Conservation (phyloP, 805 yeast genomes). For the Grigorovia transvaalensis region DNA sequence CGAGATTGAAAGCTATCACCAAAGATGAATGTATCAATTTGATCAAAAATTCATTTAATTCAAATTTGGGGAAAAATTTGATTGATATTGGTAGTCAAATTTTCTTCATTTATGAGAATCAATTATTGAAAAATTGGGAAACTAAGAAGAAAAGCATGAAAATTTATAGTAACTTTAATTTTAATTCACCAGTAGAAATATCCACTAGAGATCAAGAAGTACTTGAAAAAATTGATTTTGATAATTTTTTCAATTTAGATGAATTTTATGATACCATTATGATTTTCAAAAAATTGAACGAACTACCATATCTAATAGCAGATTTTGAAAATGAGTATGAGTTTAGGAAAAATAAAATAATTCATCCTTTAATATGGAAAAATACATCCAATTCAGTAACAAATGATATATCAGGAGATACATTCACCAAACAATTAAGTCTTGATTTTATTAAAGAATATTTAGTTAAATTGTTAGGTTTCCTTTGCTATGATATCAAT, state of each 20-base stretch:
- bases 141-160: slow-evolving; percentile 48
- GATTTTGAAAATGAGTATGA: slow-evolving; percentile 64
- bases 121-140: slow-evolving; percentile 45
- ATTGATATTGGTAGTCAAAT: slow-evolving; percentile 32
- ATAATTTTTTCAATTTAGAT: slow-evolving; percentile 44
- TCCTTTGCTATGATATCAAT: slow-evolving; percentile 64
- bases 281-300: slow-evolving; percentile 67
- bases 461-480: slow-evolving; percentile 57
- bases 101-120: slow-evolving; percentile 44
- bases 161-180: slow-evolving; percentile 37
- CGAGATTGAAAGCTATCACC: slow-evolving; percentile 61
- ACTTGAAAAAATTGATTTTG: slow-evolving; percentile 28
- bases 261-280: slow-evolving; percentile 74
- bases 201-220: slow-evolving; percentile 57
- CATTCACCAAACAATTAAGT: slow-evolving; percentile 18
- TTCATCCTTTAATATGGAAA: slow-evolving; percentile 52
- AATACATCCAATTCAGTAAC: slow-evolving; percentile 16
- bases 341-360: slow-evolving; percentile 56
- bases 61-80: slow-evolving; percentile 53
- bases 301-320: slow-evolving; percentile 46
- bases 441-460: slow-evolving; percentile 37
- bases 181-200: slow-evolving; percentile 79
- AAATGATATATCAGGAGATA: slow-evolving; percentile 23
- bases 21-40: slow-evolving; percentile 62
- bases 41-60: slow-evolving; percentile 52